Evolutionary conservation across 2,329 filamentous ascomycete species (phyloP).

Genomic region (Camillea tinctor): DNA sequence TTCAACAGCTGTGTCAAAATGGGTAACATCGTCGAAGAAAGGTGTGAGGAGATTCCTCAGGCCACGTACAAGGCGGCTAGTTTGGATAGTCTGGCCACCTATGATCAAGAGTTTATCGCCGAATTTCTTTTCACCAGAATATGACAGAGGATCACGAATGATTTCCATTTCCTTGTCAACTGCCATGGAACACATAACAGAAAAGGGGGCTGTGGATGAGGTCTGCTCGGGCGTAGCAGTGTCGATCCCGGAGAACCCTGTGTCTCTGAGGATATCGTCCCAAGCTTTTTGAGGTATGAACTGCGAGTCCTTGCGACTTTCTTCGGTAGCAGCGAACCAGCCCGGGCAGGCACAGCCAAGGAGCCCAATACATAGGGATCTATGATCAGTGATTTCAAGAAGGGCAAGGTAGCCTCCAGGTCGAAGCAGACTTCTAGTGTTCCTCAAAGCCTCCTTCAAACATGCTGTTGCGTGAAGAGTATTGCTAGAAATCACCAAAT

Average conservation of each 20-base stretch:
- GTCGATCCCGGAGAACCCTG: conserved; percentile 32
- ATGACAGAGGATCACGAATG: conserved; percentile 3
- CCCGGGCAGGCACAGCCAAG: conserved; percentile 1
- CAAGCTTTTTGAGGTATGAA: conserved; percentile 15
- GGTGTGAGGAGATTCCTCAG: conserved; percentile 9
- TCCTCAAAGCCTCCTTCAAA: conserved; percentile 21
- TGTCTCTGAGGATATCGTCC: conserved; percentile 21
- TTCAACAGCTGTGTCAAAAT: conserved; percentile 1
- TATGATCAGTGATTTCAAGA: conserved; percentile 4
- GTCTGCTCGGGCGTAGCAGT: conserved; percentile 9
- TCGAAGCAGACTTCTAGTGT: conserved; percentile 30
- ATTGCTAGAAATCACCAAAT: conserved; percentile 32
- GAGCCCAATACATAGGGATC: conserved; percentile 1
- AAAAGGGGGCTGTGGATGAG: not conserved
- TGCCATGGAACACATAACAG: conserved; percentile 24
- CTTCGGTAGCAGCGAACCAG: conserved; percentile 7
- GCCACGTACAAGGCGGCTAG: conserved; percentile 1
- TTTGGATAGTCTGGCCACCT: conserved; percentile 13
- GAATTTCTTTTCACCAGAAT: not conserved
- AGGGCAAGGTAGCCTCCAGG: conserved; percentile 36
- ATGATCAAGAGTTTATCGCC: conserved; percentile 21
- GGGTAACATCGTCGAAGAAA: conserved; percentile 6
- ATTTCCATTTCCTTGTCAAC: conserved; percentile 23
- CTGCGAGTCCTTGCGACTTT: conserved; percentile 3
- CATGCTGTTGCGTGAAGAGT: conserved; percentile 27